Evolutionary conservation across 306 rosid genomes (phyloP), one percentile per base, ranked within the genome.

Genomic region (Cucumis hystrix): DNA sequence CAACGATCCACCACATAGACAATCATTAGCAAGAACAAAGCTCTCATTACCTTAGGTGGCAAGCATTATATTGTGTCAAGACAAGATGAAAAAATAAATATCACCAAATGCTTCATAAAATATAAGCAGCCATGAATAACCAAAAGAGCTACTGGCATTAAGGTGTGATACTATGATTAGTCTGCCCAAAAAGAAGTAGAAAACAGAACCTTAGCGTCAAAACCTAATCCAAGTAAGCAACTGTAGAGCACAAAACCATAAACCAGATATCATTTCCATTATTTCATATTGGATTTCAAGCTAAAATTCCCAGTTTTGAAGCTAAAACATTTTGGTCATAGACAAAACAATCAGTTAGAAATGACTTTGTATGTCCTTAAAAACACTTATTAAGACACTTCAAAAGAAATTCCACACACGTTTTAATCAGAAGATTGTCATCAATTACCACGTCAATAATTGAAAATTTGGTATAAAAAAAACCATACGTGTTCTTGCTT

Each of bases 171-270:
- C 28, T 68, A 20, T 20, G 23, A 68, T 6, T 11, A 7, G 25
- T 71, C 59, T 71, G 8, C 59, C 30, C 59, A 51, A 49, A 16
- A 51, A 49, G 39, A 70, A 45, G 33, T 7, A 16, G 5, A 85
- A 81, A 67, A 72, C 87, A 86, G 80, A 84, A 84, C 83, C 80
- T 56, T 37, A 66, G 52, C 20, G 37, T 57, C 52, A 60, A 77
- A 56, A 77, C 18, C 55, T 21, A 75, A 60, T 70, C 70, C 54
- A 60, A 37, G 10, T 21, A 23, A 23, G 80, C 70, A 80, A 21
- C 25, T 45, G 40, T 70, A 71, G 59, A 45, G 23, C 41, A 47
- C 21, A 35, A 20, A 23, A 20, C 56, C 76, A 70, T 8, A 25
- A 13, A 45, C 40, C 45, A 20, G 40, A 23, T 10, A 15, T 41